Percentiles rank a stretch among this genome's conserved stretches.
Evolutionary conservation across 768 basidiomycete species (phyloP).

Genomic region (Lyophyllum decastes): DNA sequence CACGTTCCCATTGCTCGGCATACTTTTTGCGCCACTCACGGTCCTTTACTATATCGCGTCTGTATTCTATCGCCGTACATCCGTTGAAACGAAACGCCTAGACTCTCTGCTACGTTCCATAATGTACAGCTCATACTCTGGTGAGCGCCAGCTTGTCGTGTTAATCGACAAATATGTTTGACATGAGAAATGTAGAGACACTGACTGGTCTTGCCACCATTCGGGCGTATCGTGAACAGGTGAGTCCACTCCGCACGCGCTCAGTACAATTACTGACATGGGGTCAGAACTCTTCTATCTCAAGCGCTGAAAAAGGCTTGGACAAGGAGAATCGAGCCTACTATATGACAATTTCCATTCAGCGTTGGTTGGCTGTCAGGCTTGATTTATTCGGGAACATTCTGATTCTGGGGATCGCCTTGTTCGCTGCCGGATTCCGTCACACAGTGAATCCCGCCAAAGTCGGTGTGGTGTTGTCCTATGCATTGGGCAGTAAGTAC

Average conservation of each 20-base stretch:
- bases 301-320: constrained; percentile 51
- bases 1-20: constrained; percentile 66
- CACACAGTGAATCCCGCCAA: constrained; percentile 57
- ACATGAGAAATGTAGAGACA: constrained; percentile 42
- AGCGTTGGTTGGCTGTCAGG: constrained; percentile 64
- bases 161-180: no score
- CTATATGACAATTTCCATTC: constrained; percentile 64
- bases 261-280: not conserved
- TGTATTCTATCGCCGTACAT: constrained; percentile 59
- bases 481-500: constrained; percentile 50
- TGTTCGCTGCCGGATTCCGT: constrained; percentile 69
- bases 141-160: constrained; percentile 29
- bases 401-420: constrained; percentile 67
- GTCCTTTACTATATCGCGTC: constrained; percentile 55
- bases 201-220: constrained; percentile 67
- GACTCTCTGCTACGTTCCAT: constrained; percentile 63
- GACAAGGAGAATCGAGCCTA: constrained; percentile 65
- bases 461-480: constrained; percentile 62
- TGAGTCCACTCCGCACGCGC: constrained; percentile 17
- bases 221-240: constrained; percentile 59
- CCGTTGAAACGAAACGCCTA: constrained; percentile 65
- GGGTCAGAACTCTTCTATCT: constrained; percentile 45
- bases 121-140: constrained; percentile 59
- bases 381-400: constrained; percentile 69
- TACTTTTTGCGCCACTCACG: constrained; percentile 56